Conservation (phyloP, 768 basidiomycete species). For the Xerocomus potaroensis region DNA sequence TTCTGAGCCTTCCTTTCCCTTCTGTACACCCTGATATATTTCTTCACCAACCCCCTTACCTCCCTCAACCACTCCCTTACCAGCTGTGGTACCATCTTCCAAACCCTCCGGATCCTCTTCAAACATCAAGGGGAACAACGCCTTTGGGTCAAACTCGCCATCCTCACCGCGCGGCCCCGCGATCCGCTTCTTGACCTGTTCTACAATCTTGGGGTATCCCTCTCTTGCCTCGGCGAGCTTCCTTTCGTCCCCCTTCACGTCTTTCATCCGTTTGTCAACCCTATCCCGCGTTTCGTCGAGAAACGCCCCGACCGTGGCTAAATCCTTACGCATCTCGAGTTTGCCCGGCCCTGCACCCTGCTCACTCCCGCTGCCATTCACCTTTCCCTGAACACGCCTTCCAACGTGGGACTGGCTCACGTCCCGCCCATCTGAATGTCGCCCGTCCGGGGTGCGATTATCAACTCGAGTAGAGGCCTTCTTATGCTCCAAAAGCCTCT, state of each 20-base stretch:
- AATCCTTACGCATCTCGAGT: slow-evolving; percentile 6
- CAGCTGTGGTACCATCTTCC: slow-evolving; percentile 1
- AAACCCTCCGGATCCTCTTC: slow-evolving; percentile 4
- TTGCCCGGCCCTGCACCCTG: too few relatives aligned
- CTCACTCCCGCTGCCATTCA: too few relatives aligned
- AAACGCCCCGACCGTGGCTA: slow-evolving; percentile 9
- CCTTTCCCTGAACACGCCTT: neutral
- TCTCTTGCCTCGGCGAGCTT: slow-evolving; percentile 17
- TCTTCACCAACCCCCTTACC: neutral
- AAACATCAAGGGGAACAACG: slow-evolving; percentile 8
- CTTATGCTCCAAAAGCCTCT: slow-evolving; percentile 6
- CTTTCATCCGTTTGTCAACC: slow-evolving; percentile 14
- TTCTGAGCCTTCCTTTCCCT: slow-evolving; percentile 9
- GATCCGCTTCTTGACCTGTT: slow-evolving; percentile 10
- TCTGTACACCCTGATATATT: slow-evolving; percentile 4
- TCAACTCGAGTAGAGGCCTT: too few relatives aligned
- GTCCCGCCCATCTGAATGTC: neutral
- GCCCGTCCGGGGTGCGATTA: neutral
- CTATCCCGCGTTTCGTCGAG: slow-evolving; percentile 19
- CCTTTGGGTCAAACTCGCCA: slow-evolving; percentile 6
- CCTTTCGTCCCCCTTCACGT: slow-evolving; percentile 13
- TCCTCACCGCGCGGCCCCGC: neutral
- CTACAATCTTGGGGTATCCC: slow-evolving; percentile 12
- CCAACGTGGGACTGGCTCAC: too few relatives aligned
- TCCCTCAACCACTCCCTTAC: neutral